Evolutionary conservation across 2,329 filamentous ascomycete species (phyloP), one percentile per base, ranked within the genome.

Genomic region (Fusarium compactum): DNA sequence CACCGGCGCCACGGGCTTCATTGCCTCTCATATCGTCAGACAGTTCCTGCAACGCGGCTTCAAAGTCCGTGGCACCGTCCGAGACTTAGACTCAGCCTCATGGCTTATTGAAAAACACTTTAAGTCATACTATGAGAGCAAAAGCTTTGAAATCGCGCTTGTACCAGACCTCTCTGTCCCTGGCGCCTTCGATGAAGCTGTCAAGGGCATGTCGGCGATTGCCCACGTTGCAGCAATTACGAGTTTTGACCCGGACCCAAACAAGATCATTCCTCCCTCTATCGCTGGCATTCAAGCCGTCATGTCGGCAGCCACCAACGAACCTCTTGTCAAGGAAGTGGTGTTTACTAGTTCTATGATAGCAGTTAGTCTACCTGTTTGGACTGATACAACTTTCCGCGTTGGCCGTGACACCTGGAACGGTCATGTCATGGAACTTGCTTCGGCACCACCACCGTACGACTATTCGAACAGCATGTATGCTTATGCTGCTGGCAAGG

Each of bases 21-120:
- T 67, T 3, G 67, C 67, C 0, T 61, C 67, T 8, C 70, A 73
- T 22, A 48, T 69, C 5, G 61, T 63, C 20, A 69, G 58, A 8
- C 69, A 70, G 15, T 27, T 73, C 0, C 51, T 73, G 6, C 68
- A 51, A 27, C 48, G 58, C 27, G 70, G 67, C 1, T 73, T 55
- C 67, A 73, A 72, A 29, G 70, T 73, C 3, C 67, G 69, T 2
- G 69, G 69, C 7, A 66, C 67, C 14, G 69, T 69, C 8, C 50
- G 67, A 8, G 34, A 66, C 18, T 30, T 72, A 6, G 18, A 50
- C 10, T 65, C 58, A 10, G 53, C 52, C 4, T 50, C 63, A 18
- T 72, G 69, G 70, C 56, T 73, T 3, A 22, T 72, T 0, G 12
- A 73, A 3, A 64, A 69, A 7, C 43, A 59, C 0, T 46, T 47